Evolutionary conservation across 2,329 filamentous ascomycete genomes (phyloP).

Genomic region (Neurospora crassa): DNA sequence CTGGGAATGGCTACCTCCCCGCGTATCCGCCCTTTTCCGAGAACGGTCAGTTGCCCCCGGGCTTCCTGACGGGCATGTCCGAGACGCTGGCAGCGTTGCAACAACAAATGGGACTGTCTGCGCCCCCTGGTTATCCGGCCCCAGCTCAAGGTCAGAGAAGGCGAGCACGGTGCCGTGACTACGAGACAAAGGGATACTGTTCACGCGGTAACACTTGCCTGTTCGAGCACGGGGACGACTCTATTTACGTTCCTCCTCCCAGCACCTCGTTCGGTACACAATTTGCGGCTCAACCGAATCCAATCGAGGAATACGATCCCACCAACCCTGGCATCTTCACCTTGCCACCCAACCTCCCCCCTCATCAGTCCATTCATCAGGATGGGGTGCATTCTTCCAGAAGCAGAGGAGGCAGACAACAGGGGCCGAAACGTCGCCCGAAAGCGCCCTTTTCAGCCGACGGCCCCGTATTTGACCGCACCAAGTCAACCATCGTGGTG

Average conservation of each 20-base stretch:
- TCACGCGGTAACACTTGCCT: conserved; percentile 55
- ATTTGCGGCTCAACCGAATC: conserved; percentile 18
- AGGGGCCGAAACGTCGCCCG: conserved; percentile 6
- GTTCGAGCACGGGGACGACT: conserved; percentile 57
- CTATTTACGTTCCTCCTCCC: conserved; percentile 27
- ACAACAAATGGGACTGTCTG: background rate
- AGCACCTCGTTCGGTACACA: conserved; percentile 1
- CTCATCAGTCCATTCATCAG: conserved; percentile 1
- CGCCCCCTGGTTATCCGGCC: background rate
- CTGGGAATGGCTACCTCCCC: conserved; percentile 12
- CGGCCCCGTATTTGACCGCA: conserved; percentile 51
- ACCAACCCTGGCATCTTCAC: conserved; percentile 28
- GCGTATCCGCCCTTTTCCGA: background rate
- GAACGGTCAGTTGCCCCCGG: background rate
- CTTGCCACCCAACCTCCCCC: conserved; percentile 2
- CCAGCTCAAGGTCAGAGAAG: conserved; percentile 20
- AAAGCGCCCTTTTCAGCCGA: conserved; percentile 54
- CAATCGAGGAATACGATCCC: conserved; percentile 48
- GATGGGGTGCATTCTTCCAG: conserved; percentile 4
- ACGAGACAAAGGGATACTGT: conserved; percentile 65
- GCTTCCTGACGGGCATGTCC: background rate
- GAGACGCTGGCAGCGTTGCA: background rate
- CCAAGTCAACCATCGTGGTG: conserved; percentile 61
- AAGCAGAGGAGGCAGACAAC: conserved; percentile 10
- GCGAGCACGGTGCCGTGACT: conserved; percentile 54